These are phyloP conservation scores for Spizellomyces sp. DNA, from an alignment of 192 early-diverging fungal genomes.

Conservation along the genomic window DNA sequence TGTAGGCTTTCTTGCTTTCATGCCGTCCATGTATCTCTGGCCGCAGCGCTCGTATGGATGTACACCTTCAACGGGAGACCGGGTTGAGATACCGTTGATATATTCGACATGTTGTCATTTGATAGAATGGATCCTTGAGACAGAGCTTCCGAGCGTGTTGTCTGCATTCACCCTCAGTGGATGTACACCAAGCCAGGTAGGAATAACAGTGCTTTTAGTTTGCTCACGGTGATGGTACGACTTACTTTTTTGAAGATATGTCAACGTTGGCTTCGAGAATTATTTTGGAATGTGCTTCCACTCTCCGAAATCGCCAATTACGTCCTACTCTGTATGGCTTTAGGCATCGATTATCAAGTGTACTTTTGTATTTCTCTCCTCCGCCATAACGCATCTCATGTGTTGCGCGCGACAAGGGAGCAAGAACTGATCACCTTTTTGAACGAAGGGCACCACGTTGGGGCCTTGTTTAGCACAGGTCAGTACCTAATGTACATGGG, in stretches of 20 bases:
- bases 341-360: constrained; percentile 50
- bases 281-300: constrained; percentile 53
- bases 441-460: constrained; percentile 10
- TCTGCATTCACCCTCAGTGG: constrained; percentile 54
- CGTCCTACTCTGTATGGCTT: constrained; percentile 24
- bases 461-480: constrained; percentile 24
- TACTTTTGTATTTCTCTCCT: constrained; percentile 54
- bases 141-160: constrained; percentile 42
- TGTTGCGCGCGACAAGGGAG: constrained; percentile 43
- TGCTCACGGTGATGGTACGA: not conserved
- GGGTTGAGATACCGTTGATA: constrained; percentile 27
- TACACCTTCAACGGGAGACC: not conserved
- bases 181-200: constrained; percentile 55
- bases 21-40: constrained; percentile 42
- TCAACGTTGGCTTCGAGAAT: constrained; percentile 53
- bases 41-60: constrained; percentile 15
- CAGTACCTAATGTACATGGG: constrained; percentile 42
- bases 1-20: constrained; percentile 3
- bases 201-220: not conserved
- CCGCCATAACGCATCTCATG: constrained; percentile 27
- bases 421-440: constrained; percentile 44
- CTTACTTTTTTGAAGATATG: constrained; percentile 31
- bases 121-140: constrained; percentile 48
- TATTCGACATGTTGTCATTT: constrained; percentile 46
- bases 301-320: constrained; percentile 46